Evolutionary conservation across 148 eudicot species (phyloP), one percentile per base, ranked within the genome.

Genomic region (Bassia scoparia): DNA sequence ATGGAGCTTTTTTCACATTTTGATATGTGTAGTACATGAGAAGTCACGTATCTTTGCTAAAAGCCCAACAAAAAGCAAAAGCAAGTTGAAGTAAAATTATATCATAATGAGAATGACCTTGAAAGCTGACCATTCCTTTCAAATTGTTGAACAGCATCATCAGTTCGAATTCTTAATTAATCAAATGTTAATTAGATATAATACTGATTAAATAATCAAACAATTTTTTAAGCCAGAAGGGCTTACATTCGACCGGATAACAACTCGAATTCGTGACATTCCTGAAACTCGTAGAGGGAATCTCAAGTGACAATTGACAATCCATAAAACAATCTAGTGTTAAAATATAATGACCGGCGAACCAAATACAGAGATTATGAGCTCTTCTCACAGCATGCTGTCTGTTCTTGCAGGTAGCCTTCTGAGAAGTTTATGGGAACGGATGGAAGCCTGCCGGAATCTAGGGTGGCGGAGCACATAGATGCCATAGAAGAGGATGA

Each of bases 381-480:
- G 17, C 54, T 52, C 30, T 59, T 58, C 66, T 72, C 77, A 86
- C 33, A 86, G 62, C 86, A 86, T 74, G 79, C 81, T 78, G 67
- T 86, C 89, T 5, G 87, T 78, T 61, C 83, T 76, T 53, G 89
- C 87, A 49, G 89, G 87, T 38, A 84, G 52, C 63, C 87, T 86
- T 48, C 89, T 79, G 70, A 86, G 83, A 78, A 86, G 70, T 86
- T 86, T 71, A 78, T 65, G 0, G 89, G 89, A 74, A 80, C 68
- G 0, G 87, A 82, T 4, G 89, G 89, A 24, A 82, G 78, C 80
- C 14, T 77, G 72, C 26, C 89, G 77, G 56, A 86, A 81, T 81
- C 79, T 86, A 1, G 89, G 89, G 67, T 86, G 89, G 55, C 89
- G 84, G 60, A 86, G 43, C 58, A 68, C 50, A 27, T 84, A 86